These are phyloP conservation scores for Dichotomopilus funicola DNA, from an alignment of 2,329 filamentous ascomycete species.

Conservation along the genomic window DNA sequence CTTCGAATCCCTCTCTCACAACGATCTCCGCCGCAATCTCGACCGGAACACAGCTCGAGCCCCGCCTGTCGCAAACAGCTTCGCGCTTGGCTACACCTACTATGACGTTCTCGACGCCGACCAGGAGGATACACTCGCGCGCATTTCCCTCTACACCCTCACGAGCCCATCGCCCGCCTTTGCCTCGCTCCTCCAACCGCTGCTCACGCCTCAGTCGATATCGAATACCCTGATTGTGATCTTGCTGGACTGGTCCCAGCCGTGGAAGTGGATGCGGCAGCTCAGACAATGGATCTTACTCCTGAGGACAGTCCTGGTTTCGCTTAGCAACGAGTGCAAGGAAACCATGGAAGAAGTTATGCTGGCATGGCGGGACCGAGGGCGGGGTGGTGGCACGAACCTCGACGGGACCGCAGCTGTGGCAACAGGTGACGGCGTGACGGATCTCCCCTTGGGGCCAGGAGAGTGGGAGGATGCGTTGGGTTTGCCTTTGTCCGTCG, in stretches of 20 bases:
- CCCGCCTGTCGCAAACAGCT: conserved; percentile 82
- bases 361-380: conserved; percentile 69
- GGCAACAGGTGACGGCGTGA: conserved; percentile 57
- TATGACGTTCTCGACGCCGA: conserved; percentile 90
- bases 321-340: conserved; percentile 68
- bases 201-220: conserved; percentile 76
- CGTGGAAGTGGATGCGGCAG: conserved; percentile 86
- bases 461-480: conserved; percentile 91
- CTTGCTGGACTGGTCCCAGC: conserved; percentile 91
- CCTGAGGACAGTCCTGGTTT: conserved; percentile 67
- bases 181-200: conserved; percentile 72
- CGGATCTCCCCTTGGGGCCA: conserved; percentile 70
- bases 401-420: conserved; percentile 55
- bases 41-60: conserved; percentile 53
- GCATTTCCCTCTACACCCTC: conserved; percentile 82
- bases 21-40: conserved; percentile 46
- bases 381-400: conserved; percentile 57
- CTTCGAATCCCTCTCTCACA: conserved; percentile 56
- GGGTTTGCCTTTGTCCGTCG: conserved; percentile 80
- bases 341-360: conserved; percentile 83
- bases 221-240: conserved; percentile 83
- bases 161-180: conserved; percentile 80
- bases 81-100: conserved; percentile 90
- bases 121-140: conserved; percentile 87
- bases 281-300: conserved; percentile 85